Conservation (phyloP, 2,329 filamentous ascomycete genomes). For the Neopestalotiopsis rosae region DNA sequence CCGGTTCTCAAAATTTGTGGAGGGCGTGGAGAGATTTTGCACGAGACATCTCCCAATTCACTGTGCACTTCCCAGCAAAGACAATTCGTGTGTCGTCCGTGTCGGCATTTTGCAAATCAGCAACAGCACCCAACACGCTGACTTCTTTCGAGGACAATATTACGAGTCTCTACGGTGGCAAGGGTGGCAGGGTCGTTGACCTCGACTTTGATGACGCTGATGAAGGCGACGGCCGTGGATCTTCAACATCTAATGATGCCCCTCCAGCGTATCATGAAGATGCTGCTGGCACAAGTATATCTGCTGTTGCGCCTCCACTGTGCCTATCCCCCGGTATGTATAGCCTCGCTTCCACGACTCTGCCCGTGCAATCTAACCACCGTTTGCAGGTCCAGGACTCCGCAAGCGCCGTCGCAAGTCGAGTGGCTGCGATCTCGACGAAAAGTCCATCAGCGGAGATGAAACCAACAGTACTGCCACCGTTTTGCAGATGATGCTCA, state of each 20-base stretch:
- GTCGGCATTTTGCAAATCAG: constrained; percentile 1
- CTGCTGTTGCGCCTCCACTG: constrained; percentile 2
- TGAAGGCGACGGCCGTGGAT: not conserved
- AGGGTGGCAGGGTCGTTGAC: constrained; percentile 11
- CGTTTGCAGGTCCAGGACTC: not conserved
- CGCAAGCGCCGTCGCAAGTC: not conserved
- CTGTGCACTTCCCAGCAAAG: not conserved
- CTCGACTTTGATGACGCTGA: not conserved
- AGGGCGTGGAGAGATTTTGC: constrained; percentile 9
- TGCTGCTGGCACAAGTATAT: constrained; percentile 6
- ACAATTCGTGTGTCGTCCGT: not conserved
- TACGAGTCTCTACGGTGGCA: constrained; percentile 17
- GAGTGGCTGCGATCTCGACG: not conserved
- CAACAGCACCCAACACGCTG: not conserved
- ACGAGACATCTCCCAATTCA: not conserved
- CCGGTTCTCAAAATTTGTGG: constrained; percentile 14
- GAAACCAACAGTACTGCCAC: no score
- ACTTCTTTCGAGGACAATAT: not conserved
- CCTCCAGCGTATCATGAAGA: constrained; percentile 16
- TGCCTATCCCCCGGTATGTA: constrained; percentile 12
- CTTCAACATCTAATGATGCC: not conserved
- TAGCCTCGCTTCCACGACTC: no score
- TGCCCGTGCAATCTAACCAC: not conserved
- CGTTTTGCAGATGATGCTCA: not conserved
- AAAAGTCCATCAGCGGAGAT: not conserved